These are phyloP conservation scores for Daphne laureola DNA, from an alignment of 441 rosid genomes.

Conservation along the genomic window DNA sequence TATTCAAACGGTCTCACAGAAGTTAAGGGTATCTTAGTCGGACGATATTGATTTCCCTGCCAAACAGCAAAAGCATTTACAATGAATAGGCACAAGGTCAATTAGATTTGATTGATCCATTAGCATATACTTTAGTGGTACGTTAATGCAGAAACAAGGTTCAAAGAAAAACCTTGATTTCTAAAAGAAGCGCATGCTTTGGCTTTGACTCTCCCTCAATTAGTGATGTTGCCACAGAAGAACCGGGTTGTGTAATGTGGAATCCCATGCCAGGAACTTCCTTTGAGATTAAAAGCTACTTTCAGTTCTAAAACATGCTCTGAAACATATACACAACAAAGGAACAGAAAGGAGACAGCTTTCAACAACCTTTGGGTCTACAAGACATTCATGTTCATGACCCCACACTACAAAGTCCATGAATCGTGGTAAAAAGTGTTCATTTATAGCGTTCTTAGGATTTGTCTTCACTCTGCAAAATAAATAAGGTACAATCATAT, in stretches of 20 bases:
- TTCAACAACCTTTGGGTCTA: constrained; percentile 83
- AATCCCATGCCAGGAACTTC: constrained; percentile 99
- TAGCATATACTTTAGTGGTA: constrained; percentile 13
- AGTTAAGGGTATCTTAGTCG: constrained; percentile 89
- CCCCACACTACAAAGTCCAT: constrained; percentile 97
- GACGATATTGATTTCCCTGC: constrained; percentile 97
- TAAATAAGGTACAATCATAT: constrained; percentile 5
- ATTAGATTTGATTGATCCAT: constrained; percentile 4
- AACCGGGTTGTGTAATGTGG: constrained; percentile 96
- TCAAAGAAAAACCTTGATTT: constrained; percentile 61
- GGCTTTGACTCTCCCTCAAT: constrained; percentile 99
- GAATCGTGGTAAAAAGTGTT: constrained; percentile 93
- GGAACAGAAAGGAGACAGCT: constrained; percentile 6
- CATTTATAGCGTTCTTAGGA: constrained; percentile 96
- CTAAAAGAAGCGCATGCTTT: constrained; percentile 92
- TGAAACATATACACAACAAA: background rate
- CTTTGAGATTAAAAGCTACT: constrained; percentile 40
- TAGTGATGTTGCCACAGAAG: constrained; percentile 93
- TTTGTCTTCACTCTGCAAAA: constrained; percentile 83
- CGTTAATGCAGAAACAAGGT: constrained; percentile 7
- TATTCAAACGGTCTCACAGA: constrained; percentile 96
- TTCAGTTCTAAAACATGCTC: constrained; percentile 17
- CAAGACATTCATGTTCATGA: constrained; percentile 92
- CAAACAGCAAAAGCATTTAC: constrained; percentile 17
- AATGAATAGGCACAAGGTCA: background rate